Percentiles rank a stretch among this genome's conserved stretches.
Evolutionary conservation across 352 stramenopile genomes (phyloP).

Genomic region (Pythium vanterpoolii): DNA sequence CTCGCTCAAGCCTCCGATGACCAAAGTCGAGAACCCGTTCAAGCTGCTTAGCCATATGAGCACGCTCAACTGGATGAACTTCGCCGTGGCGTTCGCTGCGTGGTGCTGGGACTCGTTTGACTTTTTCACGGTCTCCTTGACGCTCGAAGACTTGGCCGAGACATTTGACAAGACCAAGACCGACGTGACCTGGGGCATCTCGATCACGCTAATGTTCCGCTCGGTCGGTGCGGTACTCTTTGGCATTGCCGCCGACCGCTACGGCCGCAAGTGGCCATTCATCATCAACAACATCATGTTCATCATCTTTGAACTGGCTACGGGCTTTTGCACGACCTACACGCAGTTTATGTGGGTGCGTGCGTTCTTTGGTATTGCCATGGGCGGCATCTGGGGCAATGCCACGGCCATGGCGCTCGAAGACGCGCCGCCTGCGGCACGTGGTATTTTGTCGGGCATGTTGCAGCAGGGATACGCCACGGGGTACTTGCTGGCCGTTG

Average conservation of each 20-base stretch:
- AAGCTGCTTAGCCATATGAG: background rate
- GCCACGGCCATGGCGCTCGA: constrained; percentile 37
- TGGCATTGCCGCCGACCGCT: constrained; percentile 41
- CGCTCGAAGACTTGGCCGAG: constrained; percentile 38
- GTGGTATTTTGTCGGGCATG: constrained; percentile 36
- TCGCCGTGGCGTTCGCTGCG: constrained; percentile 25
- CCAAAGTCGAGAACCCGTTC: constrained; percentile 8
- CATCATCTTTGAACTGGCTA: background rate
- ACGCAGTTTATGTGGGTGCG: constrained; percentile 18
- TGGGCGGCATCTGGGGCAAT: constrained; percentile 45
- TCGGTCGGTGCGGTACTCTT: constrained; percentile 39
- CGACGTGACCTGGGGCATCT: constrained; percentile 56
- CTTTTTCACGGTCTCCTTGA: constrained; percentile 57
- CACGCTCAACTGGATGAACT: constrained; percentile 8
- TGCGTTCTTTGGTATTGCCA: constrained; percentile 12
- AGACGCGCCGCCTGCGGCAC: constrained; percentile 28
- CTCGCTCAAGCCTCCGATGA: constrained; percentile 33
- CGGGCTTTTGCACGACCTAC: constrained; percentile 3
- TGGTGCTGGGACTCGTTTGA: constrained; percentile 53
- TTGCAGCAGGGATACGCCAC: background rate
- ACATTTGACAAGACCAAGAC: constrained; percentile 37
- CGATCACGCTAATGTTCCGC: constrained; percentile 46
- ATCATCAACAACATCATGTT: constrained; percentile 11
- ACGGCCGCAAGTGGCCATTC: constrained; percentile 17
- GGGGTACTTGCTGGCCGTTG: background rate